Conservation (phyloP, 2,329 filamentous ascomycete species). For the Boeremia lycopersici region DNA sequence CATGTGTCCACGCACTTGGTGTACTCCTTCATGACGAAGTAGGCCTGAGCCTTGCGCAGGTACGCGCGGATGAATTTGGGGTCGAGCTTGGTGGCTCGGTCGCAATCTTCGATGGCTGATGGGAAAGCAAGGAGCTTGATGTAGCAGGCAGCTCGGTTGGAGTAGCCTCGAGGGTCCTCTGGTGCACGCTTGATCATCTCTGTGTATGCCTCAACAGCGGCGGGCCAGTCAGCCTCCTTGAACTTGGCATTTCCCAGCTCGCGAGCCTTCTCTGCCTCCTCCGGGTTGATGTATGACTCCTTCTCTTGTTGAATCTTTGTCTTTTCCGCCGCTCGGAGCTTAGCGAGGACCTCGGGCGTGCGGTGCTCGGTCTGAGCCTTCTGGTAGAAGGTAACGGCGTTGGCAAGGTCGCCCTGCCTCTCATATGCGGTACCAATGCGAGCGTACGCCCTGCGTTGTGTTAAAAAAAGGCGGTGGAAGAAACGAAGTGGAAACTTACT, state of each 20-base stretch:
- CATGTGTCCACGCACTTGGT: conserved; percentile 92
- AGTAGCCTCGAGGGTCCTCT: conserved; percentile 91
- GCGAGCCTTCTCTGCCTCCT: conserved; percentile 92
- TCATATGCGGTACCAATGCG: conserved; percentile 95
- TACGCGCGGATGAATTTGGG: conserved; percentile 93
- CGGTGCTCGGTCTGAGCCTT: conserved; percentile 95
- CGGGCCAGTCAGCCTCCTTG: conserved; percentile 95
- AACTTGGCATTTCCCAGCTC: conserved; percentile 96
- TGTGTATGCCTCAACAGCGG: conserved; percentile 87
- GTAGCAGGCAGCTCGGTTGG: conserved; percentile 94
- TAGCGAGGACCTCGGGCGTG: conserved; percentile 89
- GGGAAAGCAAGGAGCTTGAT: conserved; percentile 97
- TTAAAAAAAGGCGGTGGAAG: conserved; percentile 10
- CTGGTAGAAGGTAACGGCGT: conserved; percentile 88
- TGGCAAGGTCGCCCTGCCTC: conserved; percentile 78
- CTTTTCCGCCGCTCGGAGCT: conserved; percentile 90
- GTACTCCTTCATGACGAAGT: conserved; percentile 98
- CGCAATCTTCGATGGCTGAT: conserved; percentile 89
- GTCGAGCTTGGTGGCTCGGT: conserved; percentile 88
- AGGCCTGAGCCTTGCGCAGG: conserved; percentile 93
- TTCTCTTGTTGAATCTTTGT: conserved; percentile 76
- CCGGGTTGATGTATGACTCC: conserved; percentile 84
- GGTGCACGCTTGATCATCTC: conserved; percentile 98
- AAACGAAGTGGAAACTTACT: conserved; percentile 57
- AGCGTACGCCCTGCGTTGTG: conserved; percentile 71